phyloP scores from a whole-genome alignment of 768 basidiomycete genomes.

The Mycena crocata region DNA sequence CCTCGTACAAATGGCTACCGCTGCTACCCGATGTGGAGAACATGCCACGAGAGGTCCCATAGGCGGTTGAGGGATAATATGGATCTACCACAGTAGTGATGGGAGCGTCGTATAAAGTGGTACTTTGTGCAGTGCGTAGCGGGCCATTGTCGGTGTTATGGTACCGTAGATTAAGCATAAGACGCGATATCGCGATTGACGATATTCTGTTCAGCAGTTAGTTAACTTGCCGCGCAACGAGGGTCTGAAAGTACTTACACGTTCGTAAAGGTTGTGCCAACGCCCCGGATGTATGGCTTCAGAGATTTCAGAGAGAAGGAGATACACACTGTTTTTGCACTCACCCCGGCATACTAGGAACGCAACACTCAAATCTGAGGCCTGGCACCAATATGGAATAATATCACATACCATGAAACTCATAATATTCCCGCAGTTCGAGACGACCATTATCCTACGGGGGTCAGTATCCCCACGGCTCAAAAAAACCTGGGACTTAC shows the following conservation, averaged over 20 bases:
- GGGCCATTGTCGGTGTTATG: not conserved
- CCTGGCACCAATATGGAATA: not conserved
- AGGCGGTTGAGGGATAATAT: not conserved
- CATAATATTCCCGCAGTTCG: conserved; percentile 51
- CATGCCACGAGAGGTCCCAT: too few relatives aligned
- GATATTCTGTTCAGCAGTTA: not conserved
- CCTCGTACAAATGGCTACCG: too few relatives aligned
- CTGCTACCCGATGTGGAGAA: too few relatives aligned
- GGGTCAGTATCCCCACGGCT: not conserved
- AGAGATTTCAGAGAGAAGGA: not conserved
- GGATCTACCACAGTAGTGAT: not conserved
- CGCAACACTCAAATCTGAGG: not conserved
- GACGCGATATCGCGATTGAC: conserved; percentile 17
- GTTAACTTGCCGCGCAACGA: not conserved
- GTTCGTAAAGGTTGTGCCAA: conserved; percentile 48
- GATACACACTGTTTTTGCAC: conserved; percentile 11
- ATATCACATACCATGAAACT: conserved; percentile 47
- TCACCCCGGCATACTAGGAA: conserved; percentile 46
- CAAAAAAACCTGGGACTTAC: conserved; percentile 31
- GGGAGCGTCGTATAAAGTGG: not conserved
- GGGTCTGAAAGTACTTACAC: conserved; percentile 39
- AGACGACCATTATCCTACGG: conserved; percentile 49
- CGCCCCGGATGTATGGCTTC: conserved; percentile 46
- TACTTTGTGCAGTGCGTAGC: not conserved
- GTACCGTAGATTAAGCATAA: conserved; percentile 29